These are phyloP conservation scores for Eimeria maxima DNA, from an alignment of 169 alveolate species.

Conservation along the genomic window DNA sequence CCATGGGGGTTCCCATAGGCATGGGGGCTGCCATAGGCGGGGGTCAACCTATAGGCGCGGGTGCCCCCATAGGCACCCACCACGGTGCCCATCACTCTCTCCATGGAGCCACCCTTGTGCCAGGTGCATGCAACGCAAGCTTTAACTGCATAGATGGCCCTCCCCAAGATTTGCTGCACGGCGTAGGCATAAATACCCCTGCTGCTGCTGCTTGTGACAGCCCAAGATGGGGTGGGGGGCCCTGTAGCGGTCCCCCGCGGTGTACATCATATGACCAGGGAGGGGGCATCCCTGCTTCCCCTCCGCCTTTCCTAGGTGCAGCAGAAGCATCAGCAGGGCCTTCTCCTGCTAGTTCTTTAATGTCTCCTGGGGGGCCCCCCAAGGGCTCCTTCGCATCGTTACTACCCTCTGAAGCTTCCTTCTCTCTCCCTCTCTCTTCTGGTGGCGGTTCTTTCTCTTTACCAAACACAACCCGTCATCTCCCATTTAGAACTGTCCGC, in stretches of 20 bases:
- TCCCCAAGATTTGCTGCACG: neutral
- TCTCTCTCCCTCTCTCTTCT: neutral
- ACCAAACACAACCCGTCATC: neutral
- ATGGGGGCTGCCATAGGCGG: neutral
- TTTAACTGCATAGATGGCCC: neutral
- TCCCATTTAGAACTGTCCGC: neutral
- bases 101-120: neutral
- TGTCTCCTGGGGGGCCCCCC: neutral
- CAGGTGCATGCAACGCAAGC: neutral
- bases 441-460: slow-evolving; percentile 49
- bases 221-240: slow-evolving; percentile 15
- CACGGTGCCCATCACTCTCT: too few species aligned
- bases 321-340: neutral
- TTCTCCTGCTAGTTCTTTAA: neutral
- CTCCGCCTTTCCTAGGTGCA: neutral
- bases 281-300: neutral
- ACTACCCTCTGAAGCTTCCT: neutral
- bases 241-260: neutral
- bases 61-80: too few species aligned
- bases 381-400: neutral
- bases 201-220: neutral
- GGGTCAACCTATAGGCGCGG: too few species aligned
- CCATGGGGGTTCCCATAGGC: neutral
- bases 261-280: neutral
- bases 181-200: neutral